Percentiles rank a stretch among this genome's conserved stretches.
Evolutionary conservation across 2,329 filamentous ascomycete genomes (phyloP).

Genomic region (Elsinoe fawcettii): DNA sequence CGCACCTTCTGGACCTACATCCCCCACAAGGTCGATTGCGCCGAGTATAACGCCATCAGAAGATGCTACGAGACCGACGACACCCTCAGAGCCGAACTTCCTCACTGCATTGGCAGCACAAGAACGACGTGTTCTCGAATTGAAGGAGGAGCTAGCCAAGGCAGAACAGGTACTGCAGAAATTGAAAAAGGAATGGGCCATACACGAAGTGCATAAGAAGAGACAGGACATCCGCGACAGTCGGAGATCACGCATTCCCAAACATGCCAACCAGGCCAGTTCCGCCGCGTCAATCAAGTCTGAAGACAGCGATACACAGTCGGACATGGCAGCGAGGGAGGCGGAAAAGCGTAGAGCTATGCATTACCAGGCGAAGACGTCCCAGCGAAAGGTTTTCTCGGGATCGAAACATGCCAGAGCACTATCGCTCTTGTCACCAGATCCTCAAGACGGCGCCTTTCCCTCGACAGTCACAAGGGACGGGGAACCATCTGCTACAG

Average conservation of each 20-base stretch:
- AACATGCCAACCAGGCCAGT: neutral
- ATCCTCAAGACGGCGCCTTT: slow-evolving; percentile 1
- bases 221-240: slow-evolving; percentile 55
- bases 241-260: slow-evolving; percentile 39
- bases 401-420: slow-evolving; percentile 48
- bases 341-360: slow-evolving; percentile 35
- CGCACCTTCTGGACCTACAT: slow-evolving; percentile 30
- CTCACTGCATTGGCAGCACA: slow-evolving; percentile 87
- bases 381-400: slow-evolving; percentile 54
- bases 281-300: slow-evolving; percentile 24
- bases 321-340: slow-evolving; percentile 48
- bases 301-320: slow-evolving; percentile 24
- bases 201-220: slow-evolving; percentile 69
- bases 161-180: slow-evolving; percentile 69
- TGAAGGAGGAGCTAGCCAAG: slow-evolving; percentile 78
- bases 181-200: slow-evolving; percentile 77
- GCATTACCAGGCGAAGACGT: slow-evolving; percentile 28
- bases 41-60: slow-evolving; percentile 20
- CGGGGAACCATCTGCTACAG: neutral
- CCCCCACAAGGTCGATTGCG: slow-evolving; percentile 25
- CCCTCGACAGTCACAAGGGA: neutral
- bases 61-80: slow-evolving; percentile 42
- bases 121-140: slow-evolving; percentile 80
- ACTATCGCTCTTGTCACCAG: slow-evolving; percentile 12
- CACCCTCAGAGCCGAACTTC: slow-evolving; percentile 46